Base-by-base conservation (phyloP, 2,329 filamentous ascomycete genomes). In the Stagonosporopsis rhizophila region DNA sequence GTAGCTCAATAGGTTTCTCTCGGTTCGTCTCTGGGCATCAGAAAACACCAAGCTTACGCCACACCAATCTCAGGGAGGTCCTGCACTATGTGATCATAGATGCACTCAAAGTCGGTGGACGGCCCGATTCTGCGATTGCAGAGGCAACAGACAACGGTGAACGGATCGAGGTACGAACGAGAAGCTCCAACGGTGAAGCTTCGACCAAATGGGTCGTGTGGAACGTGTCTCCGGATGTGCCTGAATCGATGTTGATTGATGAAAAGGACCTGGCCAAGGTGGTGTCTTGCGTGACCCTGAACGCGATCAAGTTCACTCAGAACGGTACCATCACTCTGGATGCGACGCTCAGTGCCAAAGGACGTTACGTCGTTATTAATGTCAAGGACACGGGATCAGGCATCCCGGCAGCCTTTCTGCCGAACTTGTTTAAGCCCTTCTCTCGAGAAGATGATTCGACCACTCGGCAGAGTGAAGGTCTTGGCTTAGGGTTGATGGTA, bases 281-380 rank as follows among this genome's bases (percentile, higher is more conserved):
- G 64, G 82, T 88, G 2, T 88, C 85, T 3, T 87, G 85, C 60
- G 82, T 88, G 2, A 83, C 86, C 38, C 67, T 87, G 27, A 90
- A 90, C 68, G 88, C 88, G 3, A 81, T 89, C 65, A 90, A 90
- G 69, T 90, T 90, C 66, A 90, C 88, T 0, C 85, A 89, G 53
- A 80, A 81, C 51, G 88, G 88, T 6, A 79, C 75, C 12, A 88
- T 91, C 52, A 82, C 76, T 2, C 75, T 90, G 12, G 74, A 74
- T 42, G 85, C 83, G 4, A 81, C 78, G 6, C 77, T 87, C 38
- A 84, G 82, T 49, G 72, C 75, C 30, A 82, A 78, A 49, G 69
- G 74, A 4, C 80, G 82, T 30, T 84, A 85, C 66, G 79, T 89
- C 38, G 78, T 86, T 40, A 84, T 90, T 67, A 84, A 80, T 59